Evolutionary conservation across 371 early-diverging fungal species (phyloP).

Genomic region (Circinella minor): DNA sequence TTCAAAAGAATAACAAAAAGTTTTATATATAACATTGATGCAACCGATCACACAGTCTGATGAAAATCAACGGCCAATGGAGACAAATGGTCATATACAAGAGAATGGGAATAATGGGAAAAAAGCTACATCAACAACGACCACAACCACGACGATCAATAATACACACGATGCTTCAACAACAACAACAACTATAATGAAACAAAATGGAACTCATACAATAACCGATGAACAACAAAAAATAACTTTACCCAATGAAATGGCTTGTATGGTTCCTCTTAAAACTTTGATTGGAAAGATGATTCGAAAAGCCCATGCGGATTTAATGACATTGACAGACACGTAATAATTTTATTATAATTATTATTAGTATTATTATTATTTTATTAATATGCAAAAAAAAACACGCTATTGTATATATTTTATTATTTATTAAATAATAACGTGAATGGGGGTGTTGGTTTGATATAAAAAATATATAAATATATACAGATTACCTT

Average conservation of each 20-base stretch:
- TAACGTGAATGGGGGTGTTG: too few relatives aligned
- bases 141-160: background rate
- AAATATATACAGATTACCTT: constrained; percentile 46
- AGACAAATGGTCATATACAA: constrained; percentile 9
- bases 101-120: constrained; percentile 9
- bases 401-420: too few relatives aligned
- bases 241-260: constrained; percentile 50
- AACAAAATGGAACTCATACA: constrained; percentile 13
- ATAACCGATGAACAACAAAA: constrained; percentile 17
- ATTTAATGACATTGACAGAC: constrained; percentile 62
- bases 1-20: background rate
- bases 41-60: constrained; percentile 4
- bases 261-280: constrained; percentile 65
- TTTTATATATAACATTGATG: background rate
- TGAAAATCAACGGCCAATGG: constrained; percentile 9
- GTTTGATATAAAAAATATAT: too few relatives aligned
- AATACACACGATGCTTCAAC: constrained; percentile 2
- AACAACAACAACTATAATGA: background rate
- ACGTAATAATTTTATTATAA: constrained; percentile 43
- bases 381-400: background rate
- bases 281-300: constrained; percentile 60
- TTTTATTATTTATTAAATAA: too few relatives aligned
- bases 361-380: background rate
- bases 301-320: constrained; percentile 58
- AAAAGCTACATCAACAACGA: background rate